Base-by-base conservation (phyloP, 106 monocot genomes). In the Ottelia alismoides region DNA sequence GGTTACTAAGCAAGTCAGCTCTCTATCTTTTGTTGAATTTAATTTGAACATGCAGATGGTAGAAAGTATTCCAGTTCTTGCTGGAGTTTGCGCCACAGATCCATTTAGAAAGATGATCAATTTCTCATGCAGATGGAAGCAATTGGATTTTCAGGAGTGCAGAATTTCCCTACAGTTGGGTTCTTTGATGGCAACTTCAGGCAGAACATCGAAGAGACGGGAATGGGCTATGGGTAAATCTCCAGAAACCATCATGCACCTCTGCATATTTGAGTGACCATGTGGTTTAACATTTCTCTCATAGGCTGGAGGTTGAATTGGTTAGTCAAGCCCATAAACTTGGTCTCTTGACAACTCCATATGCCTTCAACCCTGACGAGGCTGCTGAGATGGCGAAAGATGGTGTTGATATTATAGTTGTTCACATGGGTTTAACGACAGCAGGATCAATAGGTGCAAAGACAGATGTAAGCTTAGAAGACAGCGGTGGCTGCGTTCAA, bases 161-260 rank as follows among this genome's bases (percentile, higher is more conserved):
- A 94, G 56, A 94, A 94, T 67, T 94, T 88, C 46, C 88, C 94
- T 49, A 94, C 94, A 7, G 94, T 94, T 28, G 94, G 94, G 47
- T 78, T 94, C 5, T 84, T 84, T 59, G 88, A 94, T 72, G 94
- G 94, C 27, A 94, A 88, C 57, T 94, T 94, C 75, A 76, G 94
- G 48, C 80, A 88, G 63, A 94, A 94, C 55, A 55, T 94, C 49
- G 94, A 94, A 65, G 94, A 94, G 52, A 94, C 88, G 14, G 94
- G 88, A 68, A 94, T 94, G 94, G 88, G 94, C 22, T 94, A 88
- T 65, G 68, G 78, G 94, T 94, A 55, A 29, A 60, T 43, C 44
- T 9, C 57, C 9, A 2, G 19, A 28, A 1, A 28, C 9, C 11
- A 20, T 24, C 40, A 21, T 58, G 20, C n/a, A n/a, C n/a, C n/a